phyloP scores from a whole-genome alignment of 2,329 filamentous ascomycete species.

The Calonectria hawksworthii region DNA sequence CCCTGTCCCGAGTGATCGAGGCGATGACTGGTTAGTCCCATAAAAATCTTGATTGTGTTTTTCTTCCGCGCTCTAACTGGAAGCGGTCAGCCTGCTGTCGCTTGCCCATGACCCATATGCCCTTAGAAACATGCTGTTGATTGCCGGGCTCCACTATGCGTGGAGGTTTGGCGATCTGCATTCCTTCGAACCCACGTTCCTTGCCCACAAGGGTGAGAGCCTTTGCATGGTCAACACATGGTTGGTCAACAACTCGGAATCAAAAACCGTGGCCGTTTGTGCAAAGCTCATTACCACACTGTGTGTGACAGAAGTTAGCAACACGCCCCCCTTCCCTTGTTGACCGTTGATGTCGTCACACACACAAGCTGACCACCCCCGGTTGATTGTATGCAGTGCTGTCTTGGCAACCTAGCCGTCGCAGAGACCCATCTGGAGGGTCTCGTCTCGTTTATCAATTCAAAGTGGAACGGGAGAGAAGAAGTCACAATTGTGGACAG shows the following conservation, averaged over 20 bases:
- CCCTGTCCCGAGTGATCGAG: neutral
- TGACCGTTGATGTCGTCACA: neutral
- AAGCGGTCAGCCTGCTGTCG: neutral
- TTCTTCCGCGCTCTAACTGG: neutral
- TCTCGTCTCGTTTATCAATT: neutral
- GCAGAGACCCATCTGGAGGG: neutral
- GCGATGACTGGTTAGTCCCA: neutral
- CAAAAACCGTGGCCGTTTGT: neutral
- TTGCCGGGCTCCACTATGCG: conserved; percentile 3
- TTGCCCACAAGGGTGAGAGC: neutral
- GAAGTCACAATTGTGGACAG: neutral
- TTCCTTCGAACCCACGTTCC: neutral
- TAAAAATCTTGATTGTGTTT: neutral
- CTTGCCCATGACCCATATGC: neutral
- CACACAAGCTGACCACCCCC: neutral
- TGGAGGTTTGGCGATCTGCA: neutral
- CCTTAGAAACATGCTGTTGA: neutral
- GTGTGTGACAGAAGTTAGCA: neutral
- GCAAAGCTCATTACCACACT: neutral
- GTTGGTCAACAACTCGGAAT: neutral
- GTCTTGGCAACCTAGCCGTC: neutral
- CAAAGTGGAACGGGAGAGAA: neutral
- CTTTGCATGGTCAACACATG: neutral
- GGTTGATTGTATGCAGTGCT: neutral
- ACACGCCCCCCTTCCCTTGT: neutral